A percentile compares a stretch with the other conserved stretches of the same genome.
phyloP scores from a whole-genome alignment of 2,329 filamentous ascomycete genomes.

The Kalmusia sp. region DNA sequence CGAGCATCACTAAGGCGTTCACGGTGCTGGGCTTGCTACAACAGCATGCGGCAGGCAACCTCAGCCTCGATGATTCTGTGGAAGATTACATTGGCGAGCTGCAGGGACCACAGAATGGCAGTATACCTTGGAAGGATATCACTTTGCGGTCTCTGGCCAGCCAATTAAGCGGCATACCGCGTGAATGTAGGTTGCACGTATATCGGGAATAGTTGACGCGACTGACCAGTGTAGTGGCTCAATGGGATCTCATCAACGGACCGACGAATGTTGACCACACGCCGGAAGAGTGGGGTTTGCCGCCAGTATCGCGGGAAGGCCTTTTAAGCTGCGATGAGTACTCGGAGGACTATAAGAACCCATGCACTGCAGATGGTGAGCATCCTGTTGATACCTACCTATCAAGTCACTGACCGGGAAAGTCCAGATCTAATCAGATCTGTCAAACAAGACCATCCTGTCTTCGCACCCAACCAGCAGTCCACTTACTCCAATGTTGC shows the following conservation, averaged over 20 bases:
- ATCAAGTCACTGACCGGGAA: conserved; percentile 11
- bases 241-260: conserved; percentile 37
- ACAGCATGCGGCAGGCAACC: conserved; percentile 41
- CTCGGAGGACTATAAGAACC: conserved; percentile 34
- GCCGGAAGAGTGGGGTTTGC: conserved; percentile 39
- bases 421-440: conserved; percentile 39
- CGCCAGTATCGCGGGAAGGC: conserved; percentile 39
- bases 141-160: conserved; percentile 52
- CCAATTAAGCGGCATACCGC: conserved; percentile 51
- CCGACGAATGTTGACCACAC: conserved; percentile 5
- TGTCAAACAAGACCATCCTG: conserved; percentile 38
- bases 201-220: neutral
- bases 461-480: conserved; percentile 52
- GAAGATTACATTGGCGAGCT: conserved; percentile 43
- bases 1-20: conserved; percentile 46
- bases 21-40: conserved; percentile 42
- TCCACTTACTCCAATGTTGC: conserved; percentile 53
- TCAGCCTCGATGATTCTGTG: conserved; percentile 44
- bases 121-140: conserved; percentile 50
- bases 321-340: conserved; percentile 46
- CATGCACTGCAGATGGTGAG: conserved; percentile 36
- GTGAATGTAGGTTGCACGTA: conserved; percentile 41
- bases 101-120: conserved; percentile 34
- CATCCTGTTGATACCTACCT: neutral
- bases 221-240: conserved; percentile 29